Conservation (phyloP, 2,329 filamentous ascomycete species). For the Salinomyces thailandicus region DNA sequence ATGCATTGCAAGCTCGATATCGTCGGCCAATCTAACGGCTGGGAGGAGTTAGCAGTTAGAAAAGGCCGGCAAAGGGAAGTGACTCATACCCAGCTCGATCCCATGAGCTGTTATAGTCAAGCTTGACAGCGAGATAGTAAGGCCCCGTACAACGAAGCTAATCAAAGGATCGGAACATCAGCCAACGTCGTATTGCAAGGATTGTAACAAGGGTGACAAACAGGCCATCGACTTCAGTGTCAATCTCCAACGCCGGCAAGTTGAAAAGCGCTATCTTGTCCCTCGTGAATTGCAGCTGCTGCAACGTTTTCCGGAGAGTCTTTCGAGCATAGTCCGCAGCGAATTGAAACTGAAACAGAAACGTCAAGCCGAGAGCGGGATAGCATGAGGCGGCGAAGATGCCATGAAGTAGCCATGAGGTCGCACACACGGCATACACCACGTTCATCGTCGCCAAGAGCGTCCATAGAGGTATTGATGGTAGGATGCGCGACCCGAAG, state of each 20-base stretch:
- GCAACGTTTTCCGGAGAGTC: constrained; percentile 27
- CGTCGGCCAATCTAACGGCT: constrained; percentile 39
- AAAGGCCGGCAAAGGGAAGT: not conserved
- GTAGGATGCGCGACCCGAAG: constrained; percentile 31
- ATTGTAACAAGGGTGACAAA: no score
- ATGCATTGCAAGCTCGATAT: constrained; percentile 44
- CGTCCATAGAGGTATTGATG: constrained; percentile 38
- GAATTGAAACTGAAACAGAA: constrained; percentile 37
- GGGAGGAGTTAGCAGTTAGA: not conserved
- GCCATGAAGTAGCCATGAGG: constrained; percentile 43
- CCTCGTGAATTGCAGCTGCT: constrained; percentile 40
- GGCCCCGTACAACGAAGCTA: constrained; percentile 43
- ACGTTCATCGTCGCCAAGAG: constrained; percentile 38
- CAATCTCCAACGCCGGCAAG: constrained; percentile 44
- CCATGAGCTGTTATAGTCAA: constrained; percentile 43
- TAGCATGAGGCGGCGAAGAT: constrained; percentile 35
- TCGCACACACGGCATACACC: constrained; percentile 37
- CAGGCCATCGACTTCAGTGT: constrained; percentile 43
- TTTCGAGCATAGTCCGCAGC: constrained; percentile 29
- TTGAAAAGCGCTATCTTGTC: constrained; percentile 42
- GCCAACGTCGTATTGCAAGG: no score
- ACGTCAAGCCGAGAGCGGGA: constrained; percentile 32
- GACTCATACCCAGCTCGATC: constrained; percentile 37
- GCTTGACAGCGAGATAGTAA: constrained; percentile 42
- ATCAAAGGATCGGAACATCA: no score